phyloP scores from a whole-genome alignment of 2,329 filamentous ascomycete species.

The Colletotrichum echinochloae region DNA sequence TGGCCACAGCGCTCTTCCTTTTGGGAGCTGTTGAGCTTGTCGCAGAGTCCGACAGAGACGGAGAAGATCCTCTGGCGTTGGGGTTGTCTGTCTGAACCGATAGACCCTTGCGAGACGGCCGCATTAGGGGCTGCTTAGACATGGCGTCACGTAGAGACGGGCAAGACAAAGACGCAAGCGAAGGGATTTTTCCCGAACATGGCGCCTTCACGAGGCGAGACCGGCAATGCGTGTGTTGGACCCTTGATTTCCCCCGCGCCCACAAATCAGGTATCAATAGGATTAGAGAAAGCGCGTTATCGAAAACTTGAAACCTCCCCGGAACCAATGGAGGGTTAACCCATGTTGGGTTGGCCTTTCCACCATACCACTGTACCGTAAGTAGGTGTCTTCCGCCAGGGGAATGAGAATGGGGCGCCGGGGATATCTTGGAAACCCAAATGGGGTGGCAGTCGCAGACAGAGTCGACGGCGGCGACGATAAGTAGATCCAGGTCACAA shows the following conservation, averaged over 20 bases:
- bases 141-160: slow-evolving; percentile 12
- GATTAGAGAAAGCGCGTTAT: slow-evolving; percentile 22
- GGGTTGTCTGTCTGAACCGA: slow-evolving; percentile 7
- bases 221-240: slow-evolving; percentile 22
- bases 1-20: slow-evolving; percentile 26
- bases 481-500: slow-evolving; percentile 9
- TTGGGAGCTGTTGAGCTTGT: slow-evolving; percentile 24
- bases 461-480: background rate
- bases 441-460: slow-evolving; percentile 7
- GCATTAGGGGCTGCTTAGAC: slow-evolving; percentile 22
- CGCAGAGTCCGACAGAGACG: background rate
- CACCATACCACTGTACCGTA: background rate
- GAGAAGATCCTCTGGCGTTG: slow-evolving; percentile 1
- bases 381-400: slow-evolving; percentile 2
- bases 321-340: slow-evolving; percentile 14
- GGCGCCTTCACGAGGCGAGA: slow-evolving; percentile 16
- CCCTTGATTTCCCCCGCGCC: slow-evolving; percentile 26
- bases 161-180: slow-evolving; percentile 30
- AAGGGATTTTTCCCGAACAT: slow-evolving; percentile 22
- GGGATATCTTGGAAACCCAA: slow-evolving; percentile 8
- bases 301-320: slow-evolving; percentile 34
- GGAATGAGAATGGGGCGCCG: slow-evolving; percentile 3
- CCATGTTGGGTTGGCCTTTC: background rate
- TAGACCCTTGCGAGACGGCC: slow-evolving; percentile 1
- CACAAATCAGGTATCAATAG: background rate